A percentile compares a stretch with the other conserved stretches of the same genome.
Conservation (phyloP, 352 stramenopile genomes). For the Phytophthora chlamydospora region DNA sequence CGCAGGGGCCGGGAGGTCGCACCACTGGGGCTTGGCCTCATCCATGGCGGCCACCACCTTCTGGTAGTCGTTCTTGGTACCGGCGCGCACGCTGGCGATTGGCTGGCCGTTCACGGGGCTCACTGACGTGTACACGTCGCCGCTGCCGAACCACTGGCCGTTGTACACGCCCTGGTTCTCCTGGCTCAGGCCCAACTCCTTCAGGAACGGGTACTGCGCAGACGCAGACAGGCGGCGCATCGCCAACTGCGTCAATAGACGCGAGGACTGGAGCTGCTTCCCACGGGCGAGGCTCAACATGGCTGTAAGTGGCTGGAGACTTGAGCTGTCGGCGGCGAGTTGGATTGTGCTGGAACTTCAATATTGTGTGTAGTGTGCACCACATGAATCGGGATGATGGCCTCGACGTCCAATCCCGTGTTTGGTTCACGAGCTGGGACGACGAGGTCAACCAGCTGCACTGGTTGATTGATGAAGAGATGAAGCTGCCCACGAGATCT, state of each 20-base stretch:
- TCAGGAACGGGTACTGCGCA: constrained; percentile 76
- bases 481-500: too few relatives aligned
- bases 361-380: constrained; percentile 8
- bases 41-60: constrained; percentile 85
- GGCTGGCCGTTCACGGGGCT: constrained; percentile 84
- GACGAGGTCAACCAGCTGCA: too few relatives aligned
- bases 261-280: constrained; percentile 18
- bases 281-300: constrained; percentile 37
- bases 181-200: constrained; percentile 79
- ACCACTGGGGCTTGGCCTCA: constrained; percentile 84
- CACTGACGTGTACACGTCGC: constrained; percentile 81
- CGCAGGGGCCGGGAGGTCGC: constrained; percentile 81
- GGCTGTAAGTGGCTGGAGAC: too few relatives aligned
- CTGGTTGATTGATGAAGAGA: too few relatives aligned
- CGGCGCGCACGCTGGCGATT: constrained; percentile 85
- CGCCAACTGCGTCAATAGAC: constrained; percentile 26
- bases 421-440: too few relatives aligned
- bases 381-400: constrained; percentile 21
- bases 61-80: constrained; percentile 86
- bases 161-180: constrained; percentile 89
- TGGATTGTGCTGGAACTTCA: constrained; percentile 39
- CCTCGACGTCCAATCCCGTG: constrained; percentile 30
- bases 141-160: constrained; percentile 88
- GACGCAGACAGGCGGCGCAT: constrained; percentile 39
- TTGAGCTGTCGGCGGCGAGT: constrained; percentile 21